These are phyloP conservation scores for Pterulicium gracile DNA, from an alignment of 1,284 basidiomycete species.

Conservation along the genomic window DNA sequence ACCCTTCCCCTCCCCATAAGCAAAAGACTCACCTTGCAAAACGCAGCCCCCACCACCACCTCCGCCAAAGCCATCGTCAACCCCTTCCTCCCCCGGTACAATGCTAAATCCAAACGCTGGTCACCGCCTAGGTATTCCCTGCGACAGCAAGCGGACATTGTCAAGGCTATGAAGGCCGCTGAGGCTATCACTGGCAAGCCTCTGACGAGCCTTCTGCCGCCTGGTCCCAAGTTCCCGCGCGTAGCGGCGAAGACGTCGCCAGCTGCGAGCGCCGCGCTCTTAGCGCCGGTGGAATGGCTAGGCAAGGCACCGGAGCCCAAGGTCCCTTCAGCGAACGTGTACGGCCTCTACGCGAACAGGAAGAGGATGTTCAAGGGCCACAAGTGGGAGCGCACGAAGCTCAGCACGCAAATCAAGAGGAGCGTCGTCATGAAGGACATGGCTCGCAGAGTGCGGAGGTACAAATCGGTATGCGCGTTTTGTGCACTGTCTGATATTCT, in stretches of 20 bases:
- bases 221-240: constrained; percentile 42
- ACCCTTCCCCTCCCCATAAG: neutral
- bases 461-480: constrained; percentile 40
- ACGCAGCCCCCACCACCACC: neutral
- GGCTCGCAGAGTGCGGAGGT: constrained; percentile 47
- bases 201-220: constrained; percentile 37
- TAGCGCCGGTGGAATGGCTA: constrained; percentile 40
- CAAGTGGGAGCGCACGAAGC: constrained; percentile 58
- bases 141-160: constrained; percentile 64
- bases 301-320: constrained; percentile 39
- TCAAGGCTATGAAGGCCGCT: constrained; percentile 52
- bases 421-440: constrained; percentile 55
- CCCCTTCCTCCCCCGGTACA: constrained; percentile 58
- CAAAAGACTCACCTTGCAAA: too few relatives aligned
- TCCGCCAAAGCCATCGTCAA: constrained; percentile 29
- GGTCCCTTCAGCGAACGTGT: constrained; percentile 39
- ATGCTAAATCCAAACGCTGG: constrained; percentile 54
- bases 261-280: constrained; percentile 20
- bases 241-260: too few relatives aligned
- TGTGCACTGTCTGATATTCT: constrained; percentile 6
- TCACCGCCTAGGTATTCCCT: constrained; percentile 57
- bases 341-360: constrained; percentile 58
- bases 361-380: constrained; percentile 83
- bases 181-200: constrained; percentile 28
- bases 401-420: constrained; percentile 31